Conservation (phyloP, 352 stramenopile species). For the Phytophthora ramorum region DNA sequence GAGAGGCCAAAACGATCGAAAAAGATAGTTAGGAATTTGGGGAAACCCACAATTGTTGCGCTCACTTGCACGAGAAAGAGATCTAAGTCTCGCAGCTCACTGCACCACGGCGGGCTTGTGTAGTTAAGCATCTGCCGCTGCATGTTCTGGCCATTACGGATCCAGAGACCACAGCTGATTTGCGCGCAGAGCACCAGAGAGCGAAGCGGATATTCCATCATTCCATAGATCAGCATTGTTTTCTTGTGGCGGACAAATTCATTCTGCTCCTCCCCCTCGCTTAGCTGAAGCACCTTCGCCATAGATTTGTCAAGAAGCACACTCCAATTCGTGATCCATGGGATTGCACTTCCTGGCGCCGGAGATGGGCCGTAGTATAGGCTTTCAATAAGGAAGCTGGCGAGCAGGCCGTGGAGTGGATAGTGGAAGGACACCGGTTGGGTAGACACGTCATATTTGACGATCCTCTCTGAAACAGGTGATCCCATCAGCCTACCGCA, state of each 20-base stretch:
- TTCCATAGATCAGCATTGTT: constrained; percentile 67
- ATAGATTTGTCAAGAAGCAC: constrained; percentile 61
- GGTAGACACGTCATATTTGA: constrained; percentile 79
- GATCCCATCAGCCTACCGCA: constrained; percentile 70
- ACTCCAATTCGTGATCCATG: constrained; percentile 62
- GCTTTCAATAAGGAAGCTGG: constrained; percentile 82
- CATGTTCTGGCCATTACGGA: constrained; percentile 88
- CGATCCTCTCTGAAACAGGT: constrained; percentile 50
- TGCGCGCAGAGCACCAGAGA: constrained; percentile 80
- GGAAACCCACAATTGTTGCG: constrained; percentile 61
- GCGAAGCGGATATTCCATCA: constrained; percentile 84
- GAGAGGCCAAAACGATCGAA: constrained; percentile 84
- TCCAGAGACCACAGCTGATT: constrained; percentile 82
- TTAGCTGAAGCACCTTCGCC: constrained; percentile 32
- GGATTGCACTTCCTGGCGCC: constrained; percentile 21
- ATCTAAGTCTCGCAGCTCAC: constrained; percentile 76
- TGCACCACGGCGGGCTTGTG: constrained; percentile 74
- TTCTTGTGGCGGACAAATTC: constrained; percentile 50
- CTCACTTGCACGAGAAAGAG: constrained; percentile 79
- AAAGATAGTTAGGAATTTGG: constrained; percentile 80
- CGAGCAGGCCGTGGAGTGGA: constrained; percentile 87
- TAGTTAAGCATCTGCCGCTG: constrained; percentile 85
- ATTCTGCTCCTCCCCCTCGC: constrained; percentile 33
- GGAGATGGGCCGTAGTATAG: constrained; percentile 60
- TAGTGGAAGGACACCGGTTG: constrained; percentile 92